Evolutionary conservation across 1,284 basidiomycete species (phyloP).

Genomic region (Rhizopogon hawkerae): DNA sequence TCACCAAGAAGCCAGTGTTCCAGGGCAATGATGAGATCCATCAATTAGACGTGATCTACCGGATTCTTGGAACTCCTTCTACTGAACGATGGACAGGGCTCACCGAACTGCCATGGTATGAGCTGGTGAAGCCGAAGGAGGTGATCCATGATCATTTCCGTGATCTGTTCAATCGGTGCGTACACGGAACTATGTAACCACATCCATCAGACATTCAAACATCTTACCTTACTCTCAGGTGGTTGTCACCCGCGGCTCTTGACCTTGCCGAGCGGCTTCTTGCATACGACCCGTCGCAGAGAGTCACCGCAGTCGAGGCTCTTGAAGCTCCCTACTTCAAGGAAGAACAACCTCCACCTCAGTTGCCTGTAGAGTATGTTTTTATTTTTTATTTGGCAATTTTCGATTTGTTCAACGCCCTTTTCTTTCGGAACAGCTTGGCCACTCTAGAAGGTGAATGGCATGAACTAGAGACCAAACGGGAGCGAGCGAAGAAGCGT

Average conservation of each 20-base stretch:
- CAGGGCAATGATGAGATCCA: slow-evolving; percentile 97
- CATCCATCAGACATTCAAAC: not conserved
- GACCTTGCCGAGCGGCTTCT: slow-evolving; percentile 80
- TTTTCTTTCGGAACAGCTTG: slow-evolving; percentile 38
- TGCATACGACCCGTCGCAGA: slow-evolving; percentile 72
- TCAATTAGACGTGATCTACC: slow-evolving; percentile 90
- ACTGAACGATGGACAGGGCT: slow-evolving; percentile 79
- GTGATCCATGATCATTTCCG: slow-evolving; percentile 65
- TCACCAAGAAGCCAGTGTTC: slow-evolving; percentile 90
- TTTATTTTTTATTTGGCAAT: not conserved
- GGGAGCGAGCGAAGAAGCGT: slow-evolving; percentile 72
- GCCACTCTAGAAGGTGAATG: slow-evolving; percentile 82
- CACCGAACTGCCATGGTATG: slow-evolving; percentile 90
- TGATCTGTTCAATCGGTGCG: slow-evolving; percentile 73
- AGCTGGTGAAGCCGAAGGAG: slow-evolving; percentile 88
- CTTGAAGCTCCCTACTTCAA: slow-evolving; percentile 79
- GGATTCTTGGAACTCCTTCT: slow-evolving; percentile 83
- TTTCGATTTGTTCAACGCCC: not conserved
- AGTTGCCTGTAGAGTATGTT: slow-evolving; percentile 73
- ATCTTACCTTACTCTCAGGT: slow-evolving; percentile 36
- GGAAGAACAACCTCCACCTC: slow-evolving; percentile 65
- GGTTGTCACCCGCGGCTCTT: slow-evolving; percentile 75
- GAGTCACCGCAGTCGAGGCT: slow-evolving; percentile 77
- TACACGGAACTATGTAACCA: slow-evolving; percentile 1
- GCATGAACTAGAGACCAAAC: slow-evolving; percentile 89